Evolutionary conservation across 2,329 filamentous ascomycete genomes (phyloP).

Genomic region (Pseudocercospora eumusae): DNA sequence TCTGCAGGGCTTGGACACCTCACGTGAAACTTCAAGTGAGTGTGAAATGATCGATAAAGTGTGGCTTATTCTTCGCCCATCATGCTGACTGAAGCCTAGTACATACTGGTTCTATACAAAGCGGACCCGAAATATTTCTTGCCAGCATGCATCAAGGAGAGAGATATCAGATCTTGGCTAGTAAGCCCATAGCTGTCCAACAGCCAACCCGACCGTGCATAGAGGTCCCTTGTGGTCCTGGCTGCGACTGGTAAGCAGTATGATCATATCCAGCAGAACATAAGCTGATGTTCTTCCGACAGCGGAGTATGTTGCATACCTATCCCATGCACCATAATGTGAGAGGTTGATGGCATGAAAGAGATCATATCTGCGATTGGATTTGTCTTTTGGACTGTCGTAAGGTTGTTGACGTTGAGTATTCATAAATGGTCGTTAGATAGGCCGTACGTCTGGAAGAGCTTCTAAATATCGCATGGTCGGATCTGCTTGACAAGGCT

Average conservation of each 20-base stretch:
- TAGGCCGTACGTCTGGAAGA: background rate
- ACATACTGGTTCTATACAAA: background rate
- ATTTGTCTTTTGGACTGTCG: background rate
- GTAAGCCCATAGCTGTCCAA: conserved; percentile 27
- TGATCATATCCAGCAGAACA: background rate
- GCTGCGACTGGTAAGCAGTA: conserved; percentile 27
- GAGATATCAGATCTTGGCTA: conserved; percentile 5
- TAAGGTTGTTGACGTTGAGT: background rate
- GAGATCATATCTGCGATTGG: background rate
- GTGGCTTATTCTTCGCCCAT: background rate
- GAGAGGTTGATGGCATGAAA: background rate
- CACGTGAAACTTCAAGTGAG: background rate
- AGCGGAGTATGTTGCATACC: conserved; percentile 35
- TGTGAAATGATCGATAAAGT: background rate
- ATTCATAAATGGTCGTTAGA: background rate
- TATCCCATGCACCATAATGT: conserved; percentile 22
- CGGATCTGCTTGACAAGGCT: background rate
- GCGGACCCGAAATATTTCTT: background rate
- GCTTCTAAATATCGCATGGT: background rate
- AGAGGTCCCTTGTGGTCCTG: conserved; percentile 32
- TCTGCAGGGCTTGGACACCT: background rate
- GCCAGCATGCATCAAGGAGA: background rate
- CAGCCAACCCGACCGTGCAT: conserved; percentile 30
- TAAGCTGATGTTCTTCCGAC: conserved; percentile 12
- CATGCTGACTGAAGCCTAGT: background rate